A percentile compares a stretch with the other conserved stretches of the same genome.
These are phyloP conservation scores for Pleurotus cornucopiae DNA, from an alignment of 768 basidiomycete species.

Conservation along the genomic window DNA sequence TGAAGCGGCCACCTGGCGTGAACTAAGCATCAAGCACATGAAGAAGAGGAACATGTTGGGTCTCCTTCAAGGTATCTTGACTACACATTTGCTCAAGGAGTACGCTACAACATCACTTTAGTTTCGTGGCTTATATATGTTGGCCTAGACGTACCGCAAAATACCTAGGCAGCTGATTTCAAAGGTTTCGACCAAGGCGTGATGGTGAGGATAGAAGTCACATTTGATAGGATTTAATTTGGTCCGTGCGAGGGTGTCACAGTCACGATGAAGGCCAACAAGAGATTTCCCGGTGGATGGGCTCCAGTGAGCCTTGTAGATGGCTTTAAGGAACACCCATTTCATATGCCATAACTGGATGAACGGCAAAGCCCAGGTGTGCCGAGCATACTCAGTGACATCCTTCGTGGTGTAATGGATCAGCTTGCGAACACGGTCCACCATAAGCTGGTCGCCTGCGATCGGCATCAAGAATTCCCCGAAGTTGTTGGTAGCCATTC, in stretches of 20 bases:
- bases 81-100: too few relatives aligned
- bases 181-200: too few relatives aligned
- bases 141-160: too few relatives aligned
- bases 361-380: conserved; percentile 15
- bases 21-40: background rate
- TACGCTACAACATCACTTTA: too few relatives aligned
- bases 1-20: background rate
- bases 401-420: conserved; percentile 9
- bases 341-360: conserved; percentile 19
- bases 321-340: conserved; percentile 13
- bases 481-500: conserved; percentile 1
- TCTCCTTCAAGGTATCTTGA: too few relatives aligned
- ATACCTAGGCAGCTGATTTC: too few relatives aligned
- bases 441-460: conserved; percentile 16
- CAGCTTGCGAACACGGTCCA: conserved; percentile 13
- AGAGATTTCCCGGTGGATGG: too few relatives aligned
- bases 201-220: too few relatives aligned
- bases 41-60: background rate
- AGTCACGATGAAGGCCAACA: too few relatives aligned
- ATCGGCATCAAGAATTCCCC: conserved; percentile 9
- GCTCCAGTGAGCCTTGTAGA: conserved; percentile 13
- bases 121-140: too few relatives aligned
- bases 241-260: too few relatives aligned
- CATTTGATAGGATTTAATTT: too few relatives aligned
- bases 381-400: background rate